A percentile compares a stretch with the other conserved stretches of the same genome.
Conservation (phyloP, 2,329 filamentous ascomycete genomes). For the Exophiala xenobiotica region DNA sequence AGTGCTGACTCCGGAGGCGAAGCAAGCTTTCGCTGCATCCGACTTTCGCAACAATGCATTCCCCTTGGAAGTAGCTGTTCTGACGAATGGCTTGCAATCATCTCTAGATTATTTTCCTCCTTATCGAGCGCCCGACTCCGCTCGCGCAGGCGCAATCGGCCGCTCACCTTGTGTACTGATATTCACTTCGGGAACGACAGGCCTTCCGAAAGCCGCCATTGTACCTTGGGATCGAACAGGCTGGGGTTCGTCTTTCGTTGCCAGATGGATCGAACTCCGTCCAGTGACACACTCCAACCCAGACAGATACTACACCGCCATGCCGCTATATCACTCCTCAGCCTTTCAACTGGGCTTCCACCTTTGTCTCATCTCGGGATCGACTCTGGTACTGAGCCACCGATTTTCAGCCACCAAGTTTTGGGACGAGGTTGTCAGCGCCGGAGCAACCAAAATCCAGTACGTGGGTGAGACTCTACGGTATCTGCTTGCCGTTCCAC, state of each 20-base stretch:
- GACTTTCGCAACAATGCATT: slow-evolving; percentile 40
- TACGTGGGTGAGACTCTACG: slow-evolving; percentile 78
- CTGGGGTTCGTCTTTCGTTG: slow-evolving; percentile 53
- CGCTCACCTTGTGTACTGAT: slow-evolving; percentile 70
- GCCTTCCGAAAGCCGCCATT: slow-evolving; percentile 76
- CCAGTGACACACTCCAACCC: slow-evolving; percentile 40
- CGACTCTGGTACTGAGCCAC: slow-evolving; percentile 69
- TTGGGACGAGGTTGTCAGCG: slow-evolving; percentile 70
- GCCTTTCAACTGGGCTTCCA: slow-evolving; percentile 69
- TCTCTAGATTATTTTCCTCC: slow-evolving; percentile 40
- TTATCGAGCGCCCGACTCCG: slow-evolving; percentile 58
- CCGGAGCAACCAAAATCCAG: slow-evolving; percentile 67
- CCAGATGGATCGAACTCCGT: slow-evolving; percentile 56
- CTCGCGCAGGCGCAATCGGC: slow-evolving; percentile 51
- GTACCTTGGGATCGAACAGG: slow-evolving; percentile 27
- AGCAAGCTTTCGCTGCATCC: slow-evolving; percentile 40
- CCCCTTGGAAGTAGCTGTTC: slow-evolving; percentile 59
- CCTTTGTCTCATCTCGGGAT: slow-evolving; percentile 59
- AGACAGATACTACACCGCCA: slow-evolving; percentile 77
- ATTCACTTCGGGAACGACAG: slow-evolving; percentile 94
- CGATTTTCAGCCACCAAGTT: slow-evolving; percentile 71
- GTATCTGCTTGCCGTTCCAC: slow-evolving; percentile 68
- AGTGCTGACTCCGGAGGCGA: slow-evolving; percentile 46
- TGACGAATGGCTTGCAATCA: slow-evolving; percentile 59
- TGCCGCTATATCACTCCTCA: slow-evolving; percentile 87